These are phyloP conservation scores for Penicillium simplicissimum DNA, from an alignment of 495 filamentous ascomycete species.

Conservation along the genomic window DNA sequence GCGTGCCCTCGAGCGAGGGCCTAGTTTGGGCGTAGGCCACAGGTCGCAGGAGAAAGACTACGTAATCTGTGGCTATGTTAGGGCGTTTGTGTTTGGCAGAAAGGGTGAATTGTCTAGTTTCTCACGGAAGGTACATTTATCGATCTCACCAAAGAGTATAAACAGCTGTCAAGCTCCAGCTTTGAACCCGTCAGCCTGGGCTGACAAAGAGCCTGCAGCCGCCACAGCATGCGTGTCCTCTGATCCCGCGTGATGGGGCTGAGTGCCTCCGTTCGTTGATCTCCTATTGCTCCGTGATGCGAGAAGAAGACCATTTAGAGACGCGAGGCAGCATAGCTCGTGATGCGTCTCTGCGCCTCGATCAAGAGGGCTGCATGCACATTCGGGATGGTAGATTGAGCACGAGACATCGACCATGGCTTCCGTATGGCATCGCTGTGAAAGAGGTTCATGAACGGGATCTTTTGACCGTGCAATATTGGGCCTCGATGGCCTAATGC, in stretches of 20 bases:
- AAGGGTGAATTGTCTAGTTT: no score
- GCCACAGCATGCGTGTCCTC: background rate
- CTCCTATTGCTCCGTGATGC: background rate
- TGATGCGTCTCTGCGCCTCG: slow-evolving; percentile 7
- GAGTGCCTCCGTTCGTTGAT: background rate
- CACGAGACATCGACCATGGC: background rate
- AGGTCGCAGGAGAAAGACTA: no score
- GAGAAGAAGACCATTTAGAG: background rate
- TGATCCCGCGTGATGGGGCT: background rate
- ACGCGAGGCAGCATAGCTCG: background rate
- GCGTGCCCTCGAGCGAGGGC: no score
- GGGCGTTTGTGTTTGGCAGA: no score
- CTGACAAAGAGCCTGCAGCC: background rate
- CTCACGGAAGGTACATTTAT: no score
- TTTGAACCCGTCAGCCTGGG: background rate
- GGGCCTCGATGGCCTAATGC: slow-evolving; percentile 3
- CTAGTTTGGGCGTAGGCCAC: no score
- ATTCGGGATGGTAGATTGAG: background rate
- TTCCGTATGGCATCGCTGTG: background rate
- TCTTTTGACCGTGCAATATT: background rate
- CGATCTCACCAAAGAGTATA: no score
- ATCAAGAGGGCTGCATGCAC: background rate
- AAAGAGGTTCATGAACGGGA: background rate
- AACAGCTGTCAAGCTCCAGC: background rate
- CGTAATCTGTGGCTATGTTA: no score